Percentiles rank a stretch among this genome's conserved stretches.
These are phyloP conservation scores for Fraxinus platypoda DNA, from an alignment of 305 asterid genomes.

Conservation along the genomic window DNA sequence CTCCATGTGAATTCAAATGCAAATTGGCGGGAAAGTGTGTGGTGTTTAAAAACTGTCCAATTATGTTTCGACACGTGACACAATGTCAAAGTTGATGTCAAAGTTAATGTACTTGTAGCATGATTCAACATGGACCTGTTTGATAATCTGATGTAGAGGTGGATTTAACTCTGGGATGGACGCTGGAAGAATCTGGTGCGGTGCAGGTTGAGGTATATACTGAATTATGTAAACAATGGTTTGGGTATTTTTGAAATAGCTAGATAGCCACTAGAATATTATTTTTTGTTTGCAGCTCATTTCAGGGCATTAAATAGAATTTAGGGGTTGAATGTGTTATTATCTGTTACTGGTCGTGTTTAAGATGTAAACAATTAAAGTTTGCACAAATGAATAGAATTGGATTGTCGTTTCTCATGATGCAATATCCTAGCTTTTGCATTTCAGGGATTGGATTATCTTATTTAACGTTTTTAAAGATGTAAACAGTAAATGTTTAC, in stretches of 20 bases:
- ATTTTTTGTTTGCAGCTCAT: slow-evolving; percentile 19
- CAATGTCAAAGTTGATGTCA: too few species aligned
- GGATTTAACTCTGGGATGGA: slow-evolving; percentile 30
- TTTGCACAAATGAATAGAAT: slow-evolving; percentile 28
- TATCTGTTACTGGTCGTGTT: slow-evolving; percentile 19
- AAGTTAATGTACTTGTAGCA: too few species aligned
- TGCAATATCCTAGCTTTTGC: slow-evolving; percentile 17
- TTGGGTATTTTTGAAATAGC: slow-evolving; percentile 30
- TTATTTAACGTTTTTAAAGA: not conserved
- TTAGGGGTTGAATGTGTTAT: slow-evolving; percentile 18
- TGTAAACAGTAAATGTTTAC: slow-evolving; percentile 2
- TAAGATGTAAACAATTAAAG: slow-evolving; percentile 19
- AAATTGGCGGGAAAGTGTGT: too few species aligned
- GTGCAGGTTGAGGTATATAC: slow-evolving; percentile 37
- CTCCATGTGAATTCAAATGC: too few species aligned
- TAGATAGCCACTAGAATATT: slow-evolving; percentile 7
- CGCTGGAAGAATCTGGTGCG: slow-evolving; percentile 20
- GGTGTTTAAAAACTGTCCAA: too few species aligned
- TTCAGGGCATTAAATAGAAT: slow-evolving; percentile 22
- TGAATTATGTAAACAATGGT: slow-evolving; percentile 30
- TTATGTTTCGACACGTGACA: too few species aligned
- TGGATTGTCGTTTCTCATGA: slow-evolving; percentile 17
- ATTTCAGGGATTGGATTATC: not conserved
- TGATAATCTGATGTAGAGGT: slow-evolving; percentile 38
- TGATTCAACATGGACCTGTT: slow-evolving; percentile 8